Conservation (phyloP, 2,329 filamentous ascomycete species). For the Fusarium sp. region DNA sequence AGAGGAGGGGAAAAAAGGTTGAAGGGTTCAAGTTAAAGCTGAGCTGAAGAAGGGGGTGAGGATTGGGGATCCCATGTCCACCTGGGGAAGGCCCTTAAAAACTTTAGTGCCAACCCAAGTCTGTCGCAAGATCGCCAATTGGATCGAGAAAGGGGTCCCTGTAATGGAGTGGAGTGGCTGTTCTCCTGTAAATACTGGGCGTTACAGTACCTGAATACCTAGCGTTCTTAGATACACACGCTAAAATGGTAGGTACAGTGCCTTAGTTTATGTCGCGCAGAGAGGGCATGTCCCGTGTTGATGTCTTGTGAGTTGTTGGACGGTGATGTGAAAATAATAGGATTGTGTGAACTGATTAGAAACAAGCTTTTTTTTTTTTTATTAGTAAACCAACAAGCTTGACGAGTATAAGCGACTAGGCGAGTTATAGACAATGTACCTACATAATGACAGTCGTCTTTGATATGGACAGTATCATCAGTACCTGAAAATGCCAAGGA, state of each 20-base stretch:
- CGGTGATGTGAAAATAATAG: background rate
- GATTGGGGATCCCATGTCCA: constrained; percentile 5
- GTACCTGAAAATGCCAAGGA: constrained; percentile 10
- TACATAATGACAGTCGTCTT: no score
- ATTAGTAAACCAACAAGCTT: no score
- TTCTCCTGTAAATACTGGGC: constrained; percentile 10
- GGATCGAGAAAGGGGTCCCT: constrained; percentile 16
- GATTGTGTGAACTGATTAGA: no score
- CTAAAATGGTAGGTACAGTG: background rate
- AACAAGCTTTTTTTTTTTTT: no score
- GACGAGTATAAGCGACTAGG: no score
- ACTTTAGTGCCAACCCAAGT: constrained; percentile 14
- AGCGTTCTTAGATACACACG: background rate
- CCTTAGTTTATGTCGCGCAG: no score
- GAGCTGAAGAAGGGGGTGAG: constrained; percentile 8
- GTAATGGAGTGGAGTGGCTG: constrained; percentile 1
- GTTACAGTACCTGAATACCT: background rate
- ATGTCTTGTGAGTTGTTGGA: background rate
- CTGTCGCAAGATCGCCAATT: constrained; percentile 24
- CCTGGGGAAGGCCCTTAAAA: constrained; percentile 6
- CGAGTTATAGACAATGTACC: no score
- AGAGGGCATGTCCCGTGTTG: no score
- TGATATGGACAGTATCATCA: no score
- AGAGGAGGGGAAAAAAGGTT: constrained; percentile 15
- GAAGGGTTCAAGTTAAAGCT: constrained; percentile 23